Evolutionary conservation across 129 eudicot genomes (phyloP), one percentile per base, ranked within the genome.

Genomic region (Flaveria linearis): DNA sequence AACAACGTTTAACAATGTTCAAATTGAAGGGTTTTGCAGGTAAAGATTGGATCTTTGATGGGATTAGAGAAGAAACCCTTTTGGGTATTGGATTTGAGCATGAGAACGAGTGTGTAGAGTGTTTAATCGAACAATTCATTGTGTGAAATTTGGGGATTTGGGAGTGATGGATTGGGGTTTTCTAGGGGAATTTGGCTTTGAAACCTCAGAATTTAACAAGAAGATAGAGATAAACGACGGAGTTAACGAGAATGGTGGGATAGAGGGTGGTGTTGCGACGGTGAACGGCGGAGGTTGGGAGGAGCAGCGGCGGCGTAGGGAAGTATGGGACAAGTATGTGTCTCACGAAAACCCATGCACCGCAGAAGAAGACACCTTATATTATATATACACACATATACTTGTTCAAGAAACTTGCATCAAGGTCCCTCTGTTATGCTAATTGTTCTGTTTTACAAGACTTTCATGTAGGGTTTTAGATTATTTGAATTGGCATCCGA

Each of bases 101-200:
- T 43, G 79, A 28, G 43, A 72, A 39, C 16, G 81, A 75, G 2
- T 69, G 36, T 42, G 69, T 8, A 1, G 75, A 45, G 47, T 68
- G 66, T 71, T 77, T 77, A 6, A 77, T 42, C 42, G 75, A 66
- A 16, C 30, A 77, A 77, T 45, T 67, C 85, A 82, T 82, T 39
- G 74, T 62, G 80, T 73, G 57, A 25, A 43, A 49, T 26, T 26
- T 74, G 13, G 55, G 55, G 9, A 6, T 53, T 17, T 61, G 63
- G 26, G 62, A 2, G 36, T 4, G 26, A 28, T 78, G 63, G 39
- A 43, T 50, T 51, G 68, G 60, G 72, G 69, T 16, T 39, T 63
- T 80, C 5, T 20, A 64, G 70, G 60, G 45, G 49, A 68, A 68
- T 16, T 47, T 18, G 53, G 78, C 63, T 71, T 81, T 70, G 85